phyloP scores from a whole-genome alignment of 805 yeast genomes.

The Kazachstania taianensis region DNA sequence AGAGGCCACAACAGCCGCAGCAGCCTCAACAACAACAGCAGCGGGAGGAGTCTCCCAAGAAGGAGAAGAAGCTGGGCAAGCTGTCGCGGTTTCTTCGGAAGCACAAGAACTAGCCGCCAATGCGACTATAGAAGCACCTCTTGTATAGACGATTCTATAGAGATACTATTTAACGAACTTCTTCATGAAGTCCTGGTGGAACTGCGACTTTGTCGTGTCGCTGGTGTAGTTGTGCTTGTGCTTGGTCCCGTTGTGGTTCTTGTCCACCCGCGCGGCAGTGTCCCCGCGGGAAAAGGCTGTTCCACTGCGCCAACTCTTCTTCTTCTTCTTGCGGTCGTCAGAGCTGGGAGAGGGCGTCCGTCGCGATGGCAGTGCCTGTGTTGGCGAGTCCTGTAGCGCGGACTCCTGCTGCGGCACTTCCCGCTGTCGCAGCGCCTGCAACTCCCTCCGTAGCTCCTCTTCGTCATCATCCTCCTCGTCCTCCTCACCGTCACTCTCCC shows the following conservation, averaged over 20 bases:
- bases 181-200: slow-evolving; percentile 35
- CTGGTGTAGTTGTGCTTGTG: slow-evolving; percentile 23
- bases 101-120: slow-evolving; percentile 5
- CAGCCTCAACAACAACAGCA: not conserved
- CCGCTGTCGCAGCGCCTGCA: slow-evolving; percentile 12
- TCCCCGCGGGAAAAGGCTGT: slow-evolving; percentile 20
- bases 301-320: slow-evolving; percentile 14
- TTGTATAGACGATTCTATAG: no score
- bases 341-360: not conserved
- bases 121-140: no score
- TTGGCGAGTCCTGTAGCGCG: slow-evolving; percentile 12
- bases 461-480: slow-evolving; percentile 30
- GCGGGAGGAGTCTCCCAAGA: slow-evolving; percentile 5
- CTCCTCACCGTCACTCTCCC: slow-evolving; percentile 31
- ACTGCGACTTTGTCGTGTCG: slow-evolving; percentile 32
- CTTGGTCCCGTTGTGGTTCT: slow-evolving; percentile 13
- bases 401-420: slow-evolving; percentile 9
- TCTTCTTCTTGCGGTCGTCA: not conserved
- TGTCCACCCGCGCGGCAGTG: slow-evolving; percentile 13
- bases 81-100: slow-evolving; percentile 37
- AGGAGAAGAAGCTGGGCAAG: slow-evolving; percentile 37
- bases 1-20: not conserved
- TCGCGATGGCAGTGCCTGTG: slow-evolving; percentile 13
- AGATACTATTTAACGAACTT: slow-evolving; percentile 28
- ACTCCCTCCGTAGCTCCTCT: slow-evolving; percentile 9